Evolutionary conservation across 352 stramenopile genomes (phyloP).

Genomic region (Globisporangium yorkense): DNA sequence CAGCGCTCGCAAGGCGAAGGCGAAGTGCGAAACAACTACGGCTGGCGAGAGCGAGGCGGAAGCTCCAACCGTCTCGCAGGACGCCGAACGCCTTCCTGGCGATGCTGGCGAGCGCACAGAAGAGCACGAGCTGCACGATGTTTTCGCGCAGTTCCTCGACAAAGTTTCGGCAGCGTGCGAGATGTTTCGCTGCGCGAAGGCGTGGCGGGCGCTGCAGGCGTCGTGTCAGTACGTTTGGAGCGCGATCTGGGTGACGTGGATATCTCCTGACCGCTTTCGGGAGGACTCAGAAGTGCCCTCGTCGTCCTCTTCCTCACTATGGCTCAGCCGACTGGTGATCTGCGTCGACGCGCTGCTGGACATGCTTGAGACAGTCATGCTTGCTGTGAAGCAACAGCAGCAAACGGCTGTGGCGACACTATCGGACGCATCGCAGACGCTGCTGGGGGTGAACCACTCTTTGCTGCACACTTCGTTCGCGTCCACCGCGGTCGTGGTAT

Average conservation of each 20-base stretch:
- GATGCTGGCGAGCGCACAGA: not conserved
- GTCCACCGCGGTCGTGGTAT: constrained; percentile 31
- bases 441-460: constrained; percentile 7
- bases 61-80: not conserved
- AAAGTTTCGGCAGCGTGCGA: constrained; percentile 37
- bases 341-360: constrained; percentile 46
- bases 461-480: constrained; percentile 14
- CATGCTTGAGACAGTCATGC: constrained; percentile 40
- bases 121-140: constrained; percentile 5
- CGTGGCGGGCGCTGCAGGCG: constrained; percentile 56
- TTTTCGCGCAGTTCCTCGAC: constrained; percentile 28
- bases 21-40: not conserved
- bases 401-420: not conserved
- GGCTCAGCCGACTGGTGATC: constrained; percentile 16
- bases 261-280: constrained; percentile 30
- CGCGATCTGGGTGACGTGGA: constrained; percentile 43
- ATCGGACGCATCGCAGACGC: not conserved
- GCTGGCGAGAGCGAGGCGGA: not conserved
- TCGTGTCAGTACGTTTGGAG: constrained; percentile 52
- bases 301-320: constrained; percentile 3
- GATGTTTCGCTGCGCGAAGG: constrained; percentile 34
- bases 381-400: constrained; percentile 17
- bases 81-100: not conserved
- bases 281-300: not conserved
- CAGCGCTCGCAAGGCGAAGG: not conserved